Percentiles rank a stretch among this genome's conserved stretches.
These are phyloP conservation scores for Ajuga chamaepitys DNA, from an alignment of 257 asterid genomes.

Conservation along the genomic window DNA sequence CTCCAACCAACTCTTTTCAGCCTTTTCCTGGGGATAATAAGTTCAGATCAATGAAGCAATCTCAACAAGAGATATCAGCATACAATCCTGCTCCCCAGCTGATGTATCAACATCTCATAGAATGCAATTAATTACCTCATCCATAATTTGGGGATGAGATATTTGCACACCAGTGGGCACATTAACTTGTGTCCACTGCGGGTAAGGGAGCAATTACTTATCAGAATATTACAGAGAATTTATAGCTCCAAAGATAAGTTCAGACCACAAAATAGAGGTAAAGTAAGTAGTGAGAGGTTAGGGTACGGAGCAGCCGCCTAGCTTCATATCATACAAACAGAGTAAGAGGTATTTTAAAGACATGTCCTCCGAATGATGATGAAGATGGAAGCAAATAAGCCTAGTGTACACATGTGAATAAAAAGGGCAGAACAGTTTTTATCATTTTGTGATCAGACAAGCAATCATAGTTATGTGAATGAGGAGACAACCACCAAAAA, in stretches of 20 bases:
- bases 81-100: no score
- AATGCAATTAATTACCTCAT: no score
- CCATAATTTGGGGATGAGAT: no score
- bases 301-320: not conserved
- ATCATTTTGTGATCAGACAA: not conserved
- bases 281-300: not conserved
- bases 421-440: not conserved
- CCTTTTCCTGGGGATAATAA: slow-evolving; percentile 56
- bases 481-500: not conserved
- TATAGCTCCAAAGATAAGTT: not conserved
- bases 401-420: not conserved
- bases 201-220: no score
- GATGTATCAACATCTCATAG: no score
- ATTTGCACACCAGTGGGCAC: no score
- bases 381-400: not conserved
- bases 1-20: slow-evolving; percentile 77
- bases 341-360: not conserved
- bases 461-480: not conserved
- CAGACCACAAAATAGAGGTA: not conserved
- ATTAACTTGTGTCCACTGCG: no score
- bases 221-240: not conserved
- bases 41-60: slow-evolving; percentile 6
- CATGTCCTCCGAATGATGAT: not conserved
- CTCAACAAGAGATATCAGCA: not conserved
- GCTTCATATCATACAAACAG: no score